Conservation (phyloP, 202 grass and related monocot species). For the Schoenoplectus tabernaemontani region DNA sequence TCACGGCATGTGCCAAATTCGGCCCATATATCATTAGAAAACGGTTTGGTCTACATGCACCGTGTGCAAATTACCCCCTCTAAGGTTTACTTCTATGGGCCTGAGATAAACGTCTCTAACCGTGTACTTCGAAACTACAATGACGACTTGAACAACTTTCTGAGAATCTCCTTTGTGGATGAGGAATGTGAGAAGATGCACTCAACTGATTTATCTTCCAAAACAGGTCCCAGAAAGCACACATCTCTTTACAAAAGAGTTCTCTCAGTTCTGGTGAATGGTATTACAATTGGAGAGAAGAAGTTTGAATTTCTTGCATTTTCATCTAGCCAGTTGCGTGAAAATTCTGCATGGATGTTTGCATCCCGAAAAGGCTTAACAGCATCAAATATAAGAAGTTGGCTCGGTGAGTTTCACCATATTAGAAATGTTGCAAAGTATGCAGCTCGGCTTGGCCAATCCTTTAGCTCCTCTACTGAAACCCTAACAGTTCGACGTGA, state of each 20-base stretch:
- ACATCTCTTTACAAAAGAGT: conserved; percentile 68
- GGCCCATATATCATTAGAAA: conserved; percentile 45
- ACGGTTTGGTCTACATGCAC: conserved; percentile 70
- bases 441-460: conserved; percentile 90
- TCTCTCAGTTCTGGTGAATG: conserved; percentile 57
- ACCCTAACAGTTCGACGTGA: conserved; percentile 42
- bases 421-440: conserved; percentile 96
- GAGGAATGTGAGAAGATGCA: conserved; percentile 73
- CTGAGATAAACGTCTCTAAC: conserved; percentile 92
- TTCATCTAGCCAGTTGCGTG: conserved; percentile 88
- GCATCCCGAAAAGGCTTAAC: conserved; percentile 39
- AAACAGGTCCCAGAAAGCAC: conserved; percentile 33
- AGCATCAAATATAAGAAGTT: conserved; percentile 53
- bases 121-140: conserved; percentile 53
- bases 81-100: conserved; percentile 82
- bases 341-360: conserved; percentile 97
- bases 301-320: conserved; percentile 95
- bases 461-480: conserved; percentile 79
- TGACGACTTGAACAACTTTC: conserved; percentile 56
- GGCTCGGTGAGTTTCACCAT: conserved; percentile 66
- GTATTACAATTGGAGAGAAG: conserved; percentile 61
- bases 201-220: conserved; percentile 62
- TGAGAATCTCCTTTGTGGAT: conserved; percentile 84
- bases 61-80: conserved; percentile 84
- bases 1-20: conserved; percentile 25